Percentiles rank a stretch among this genome's conserved stretches.
Conservation (phyloP, 345 rosid genomes). For the Linum tenue region DNA sequence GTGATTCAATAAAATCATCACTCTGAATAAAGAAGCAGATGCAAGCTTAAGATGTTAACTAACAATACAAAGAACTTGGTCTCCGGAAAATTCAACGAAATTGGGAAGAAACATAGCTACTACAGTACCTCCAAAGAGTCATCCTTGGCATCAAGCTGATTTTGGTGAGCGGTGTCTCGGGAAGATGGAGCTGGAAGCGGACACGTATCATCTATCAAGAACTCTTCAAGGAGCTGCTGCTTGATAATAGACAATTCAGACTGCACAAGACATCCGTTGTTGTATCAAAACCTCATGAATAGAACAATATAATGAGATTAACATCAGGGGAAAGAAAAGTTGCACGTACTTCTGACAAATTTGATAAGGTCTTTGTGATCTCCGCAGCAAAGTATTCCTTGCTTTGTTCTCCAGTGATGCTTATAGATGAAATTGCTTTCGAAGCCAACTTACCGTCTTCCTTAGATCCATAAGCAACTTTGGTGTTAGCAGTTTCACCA, state of each 20-base stretch:
- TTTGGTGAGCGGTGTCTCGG: conserved; percentile 34
- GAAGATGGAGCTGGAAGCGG: conserved; percentile 57
- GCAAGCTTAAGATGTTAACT: not conserved
- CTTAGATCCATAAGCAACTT: conserved; percentile 47
- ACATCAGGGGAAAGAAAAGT: not conserved
- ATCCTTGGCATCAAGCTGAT: conserved; percentile 28
- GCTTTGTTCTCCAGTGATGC: conserved; percentile 46
- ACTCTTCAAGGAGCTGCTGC: conserved; percentile 60
- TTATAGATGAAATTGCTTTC: conserved; percentile 46
- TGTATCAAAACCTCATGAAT: not conserved
- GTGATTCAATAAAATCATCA: conserved; percentile 48
- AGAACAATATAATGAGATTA: not conserved
- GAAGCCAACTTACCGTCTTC: conserved; percentile 63
- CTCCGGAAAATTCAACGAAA: not conserved
- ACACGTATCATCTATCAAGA: conserved; percentile 79
- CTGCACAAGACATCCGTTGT: conserved; percentile 34
- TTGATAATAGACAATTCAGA: conserved; percentile 38
- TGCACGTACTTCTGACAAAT: conserved; percentile 42
- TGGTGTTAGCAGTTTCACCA: conserved; percentile 22
- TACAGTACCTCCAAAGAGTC: conserved; percentile 32
- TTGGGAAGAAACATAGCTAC: conserved; percentile 8
- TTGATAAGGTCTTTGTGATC: conserved; percentile 58
- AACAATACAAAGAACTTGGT: not conserved
- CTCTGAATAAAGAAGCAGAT: conserved; percentile 5
- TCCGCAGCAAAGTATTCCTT: conserved; percentile 53